phyloP scores from a whole-genome alignment of 2,329 filamentous ascomycete genomes.

The Ophiosphaerella herpotricha region DNA sequence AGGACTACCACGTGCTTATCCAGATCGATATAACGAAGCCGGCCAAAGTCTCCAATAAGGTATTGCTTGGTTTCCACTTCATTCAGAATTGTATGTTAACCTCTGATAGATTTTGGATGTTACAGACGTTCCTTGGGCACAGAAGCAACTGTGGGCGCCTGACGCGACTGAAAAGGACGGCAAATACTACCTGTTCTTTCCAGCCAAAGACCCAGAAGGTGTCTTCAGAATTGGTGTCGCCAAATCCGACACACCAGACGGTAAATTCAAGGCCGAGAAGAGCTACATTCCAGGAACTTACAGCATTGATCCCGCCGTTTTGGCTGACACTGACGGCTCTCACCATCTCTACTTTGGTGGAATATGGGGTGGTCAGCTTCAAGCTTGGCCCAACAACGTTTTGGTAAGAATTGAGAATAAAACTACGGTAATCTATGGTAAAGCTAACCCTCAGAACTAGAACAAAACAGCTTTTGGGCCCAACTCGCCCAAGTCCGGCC shows the following conservation, averaged over 20 bases:
- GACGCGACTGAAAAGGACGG: slow-evolving; percentile 70
- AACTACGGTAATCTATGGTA: background rate
- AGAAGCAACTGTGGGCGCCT: slow-evolving; percentile 78
- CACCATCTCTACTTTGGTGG: slow-evolving; percentile 76
- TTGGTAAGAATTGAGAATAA: slow-evolving; percentile 55
- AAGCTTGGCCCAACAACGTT: slow-evolving; percentile 67
- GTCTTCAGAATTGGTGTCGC: slow-evolving; percentile 77
- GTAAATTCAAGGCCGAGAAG: slow-evolving; percentile 69
- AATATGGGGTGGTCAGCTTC: slow-evolving; percentile 77
- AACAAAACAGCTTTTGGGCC: slow-evolving; percentile 9
- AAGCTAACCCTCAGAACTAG: slow-evolving; percentile 11
- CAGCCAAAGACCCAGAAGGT: slow-evolving; percentile 69
- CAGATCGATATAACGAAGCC: slow-evolving; percentile 57
- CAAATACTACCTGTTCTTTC: slow-evolving; percentile 76
- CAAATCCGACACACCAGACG: slow-evolving; percentile 63
- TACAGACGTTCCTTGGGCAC: slow-evolving; percentile 72
- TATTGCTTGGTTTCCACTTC: slow-evolving; percentile 50
- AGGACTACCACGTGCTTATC: slow-evolving; percentile 77
- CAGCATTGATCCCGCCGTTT: slow-evolving; percentile 74
- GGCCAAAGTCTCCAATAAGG: slow-evolving; percentile 73
- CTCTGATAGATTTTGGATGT: slow-evolving; percentile 3
- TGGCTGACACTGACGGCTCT: slow-evolving; percentile 68
- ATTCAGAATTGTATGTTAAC: background rate
- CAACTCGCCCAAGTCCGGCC: slow-evolving; percentile 31
- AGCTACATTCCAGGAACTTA: slow-evolving; percentile 68